These are phyloP conservation scores for Ceraceosorus bombacis DNA, from an alignment of 1,284 basidiomycete genomes.

Conservation along the genomic window DNA sequence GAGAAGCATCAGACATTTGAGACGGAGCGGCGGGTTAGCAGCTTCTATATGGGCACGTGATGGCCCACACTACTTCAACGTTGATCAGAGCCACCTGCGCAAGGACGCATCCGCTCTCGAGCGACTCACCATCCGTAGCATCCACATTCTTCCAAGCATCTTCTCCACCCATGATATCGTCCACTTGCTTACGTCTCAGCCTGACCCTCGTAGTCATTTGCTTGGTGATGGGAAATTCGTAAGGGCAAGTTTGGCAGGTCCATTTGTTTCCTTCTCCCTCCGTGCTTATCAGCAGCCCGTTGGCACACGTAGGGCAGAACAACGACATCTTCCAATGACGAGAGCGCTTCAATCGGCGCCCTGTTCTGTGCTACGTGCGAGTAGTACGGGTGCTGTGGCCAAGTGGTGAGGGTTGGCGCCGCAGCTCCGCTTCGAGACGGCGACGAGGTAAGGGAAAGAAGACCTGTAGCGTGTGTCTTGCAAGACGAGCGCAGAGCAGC, in stretches of 20 bases:
- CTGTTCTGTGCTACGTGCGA: too few species aligned
- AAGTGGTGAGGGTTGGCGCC: too few species aligned
- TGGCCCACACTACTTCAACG: too few species aligned
- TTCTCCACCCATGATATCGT: slow-evolving; percentile 87
- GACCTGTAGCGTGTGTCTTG: too few species aligned
- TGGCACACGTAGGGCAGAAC: slow-evolving; percentile 92
- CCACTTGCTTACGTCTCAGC: slow-evolving; percentile 67
- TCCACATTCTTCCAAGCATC: slow-evolving; percentile 95
- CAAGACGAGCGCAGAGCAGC: too few species aligned
- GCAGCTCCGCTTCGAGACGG: too few species aligned
- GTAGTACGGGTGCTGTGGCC: too few species aligned
- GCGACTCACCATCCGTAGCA: slow-evolving; percentile 57
- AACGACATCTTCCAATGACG: slow-evolving; percentile 51
- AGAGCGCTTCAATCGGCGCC: too few species aligned
- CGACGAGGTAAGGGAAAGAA: too few species aligned
- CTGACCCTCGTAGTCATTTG: slow-evolving; percentile 56
- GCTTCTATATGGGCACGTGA: background rate
- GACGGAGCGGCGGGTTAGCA: background rate
- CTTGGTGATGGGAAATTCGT: slow-evolving; percentile 78
- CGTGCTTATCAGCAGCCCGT: slow-evolving; percentile 67
- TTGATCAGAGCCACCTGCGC: too few species aligned
- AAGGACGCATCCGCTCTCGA: too few species aligned
- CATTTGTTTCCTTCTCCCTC: slow-evolving; percentile 68
- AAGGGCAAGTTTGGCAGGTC: slow-evolving; percentile 88
- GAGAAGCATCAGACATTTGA: background rate